Percentiles rank a stretch among this genome's conserved stretches.
phyloP scores from a whole-genome alignment of 2,329 filamentous ascomycete genomes.

The Tolypocladium inflatum region DNA sequence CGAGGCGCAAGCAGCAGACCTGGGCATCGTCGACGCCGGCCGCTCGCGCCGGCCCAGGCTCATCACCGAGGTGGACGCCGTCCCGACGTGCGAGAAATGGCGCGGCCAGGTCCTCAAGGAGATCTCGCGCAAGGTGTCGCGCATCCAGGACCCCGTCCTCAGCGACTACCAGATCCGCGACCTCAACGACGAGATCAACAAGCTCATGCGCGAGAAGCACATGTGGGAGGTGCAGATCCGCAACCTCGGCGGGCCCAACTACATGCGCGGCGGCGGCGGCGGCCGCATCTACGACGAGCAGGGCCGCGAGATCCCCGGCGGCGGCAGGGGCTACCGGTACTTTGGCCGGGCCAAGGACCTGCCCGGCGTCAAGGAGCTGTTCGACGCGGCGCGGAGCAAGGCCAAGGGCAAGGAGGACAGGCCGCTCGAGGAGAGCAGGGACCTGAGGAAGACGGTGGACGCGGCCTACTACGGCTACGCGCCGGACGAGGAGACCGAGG shows the following conservation, averaged over 20 bases:
- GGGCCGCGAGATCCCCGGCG: conserved; percentile 60
- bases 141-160: conserved; percentile 86
- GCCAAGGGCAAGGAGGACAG: conserved; percentile 46
- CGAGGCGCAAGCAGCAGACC: conserved; percentile 89
- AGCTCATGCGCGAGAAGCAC: conserved; percentile 97
- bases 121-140: conserved; percentile 90
- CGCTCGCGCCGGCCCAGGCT: conserved; percentile 82
- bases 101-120: conserved; percentile 95
- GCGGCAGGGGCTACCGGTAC: conserved; percentile 87
- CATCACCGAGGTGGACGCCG: conserved; percentile 76
- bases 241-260: conserved; percentile 93
- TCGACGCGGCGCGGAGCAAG: conserved; percentile 63
- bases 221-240: conserved; percentile 98
- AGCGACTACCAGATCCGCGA: conserved; percentile 96
- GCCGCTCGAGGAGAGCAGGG: conserved; percentile 55
- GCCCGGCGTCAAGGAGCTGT: conserved; percentile 92
- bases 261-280: conserved; percentile 63
- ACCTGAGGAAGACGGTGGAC: conserved; percentile 70
- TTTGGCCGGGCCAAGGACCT: conserved; percentile 85
- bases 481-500: conserved; percentile 81
- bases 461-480: conserved; percentile 95
- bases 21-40: conserved; percentile 90
- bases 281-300: conserved; percentile 65
- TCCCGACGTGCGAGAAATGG: conserved; percentile 93
- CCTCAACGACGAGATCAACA: conserved; percentile 98